phyloP scores from a whole-genome alignment of 805 yeast species.

The Jamesozyma hellenica region DNA sequence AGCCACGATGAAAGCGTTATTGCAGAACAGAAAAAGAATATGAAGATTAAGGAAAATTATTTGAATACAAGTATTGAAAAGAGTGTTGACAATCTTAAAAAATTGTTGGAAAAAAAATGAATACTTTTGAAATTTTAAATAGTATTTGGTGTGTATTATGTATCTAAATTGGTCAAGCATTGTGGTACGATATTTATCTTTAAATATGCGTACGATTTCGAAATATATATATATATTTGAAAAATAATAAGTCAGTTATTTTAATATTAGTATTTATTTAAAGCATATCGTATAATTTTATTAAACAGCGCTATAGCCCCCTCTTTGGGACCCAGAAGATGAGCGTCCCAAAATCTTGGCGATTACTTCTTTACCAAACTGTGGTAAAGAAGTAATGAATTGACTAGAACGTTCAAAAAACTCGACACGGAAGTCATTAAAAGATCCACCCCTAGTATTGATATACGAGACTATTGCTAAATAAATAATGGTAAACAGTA shows the following conservation, averaged over 20 bases:
- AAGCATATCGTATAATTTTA: neutral
- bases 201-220: too few relatives aligned
- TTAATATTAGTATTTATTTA: neutral
- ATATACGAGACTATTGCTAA: slow-evolving; percentile 62
- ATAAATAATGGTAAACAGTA: slow-evolving; percentile 67
- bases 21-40: slow-evolving; percentile 48
- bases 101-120: slow-evolving; percentile 24
- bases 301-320: slow-evolving; percentile 91
- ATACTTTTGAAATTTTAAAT: neutral
- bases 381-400: slow-evolving; percentile 49
- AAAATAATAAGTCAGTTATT: too few relatives aligned
- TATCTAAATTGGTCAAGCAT: neutral
- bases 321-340: slow-evolving; percentile 46
- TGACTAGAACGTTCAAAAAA: slow-evolving; percentile 59
- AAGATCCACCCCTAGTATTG: slow-evolving; percentile 55
- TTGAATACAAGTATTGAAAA: slow-evolving; percentile 69
- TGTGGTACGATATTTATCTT: too few relatives aligned
- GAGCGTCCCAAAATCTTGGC: slow-evolving; percentile 49
- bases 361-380: slow-evolving; percentile 55
- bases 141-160: neutral
- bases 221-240: neutral
- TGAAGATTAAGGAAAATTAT: slow-evolving; percentile 61
- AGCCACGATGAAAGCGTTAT: slow-evolving; percentile 42
- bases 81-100: slow-evolving; percentile 53
- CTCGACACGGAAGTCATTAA: slow-evolving; percentile 64